Conservation (phyloP, 169 alveolate species). For the Cystoisospora suis region DNA sequence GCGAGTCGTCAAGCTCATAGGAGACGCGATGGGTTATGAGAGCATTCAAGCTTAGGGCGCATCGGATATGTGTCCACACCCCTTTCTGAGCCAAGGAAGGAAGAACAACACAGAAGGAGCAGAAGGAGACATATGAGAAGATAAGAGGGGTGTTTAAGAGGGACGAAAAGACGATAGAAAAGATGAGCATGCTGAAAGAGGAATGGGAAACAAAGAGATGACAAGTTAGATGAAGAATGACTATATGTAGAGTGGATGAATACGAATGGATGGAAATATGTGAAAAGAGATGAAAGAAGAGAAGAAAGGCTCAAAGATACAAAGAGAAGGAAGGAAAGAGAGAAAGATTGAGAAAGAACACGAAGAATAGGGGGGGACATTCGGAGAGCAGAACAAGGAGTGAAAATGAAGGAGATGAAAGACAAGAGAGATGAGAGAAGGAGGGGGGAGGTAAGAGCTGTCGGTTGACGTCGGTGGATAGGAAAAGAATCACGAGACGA, state of each 20-base stretch:
- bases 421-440: background rate
- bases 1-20: conserved; percentile 14
- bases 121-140: background rate
- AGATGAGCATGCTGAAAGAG: too few relatives aligned
- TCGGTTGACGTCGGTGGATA: background rate
- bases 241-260: too few relatives aligned
- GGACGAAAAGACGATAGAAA: background rate
- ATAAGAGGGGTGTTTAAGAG: background rate
- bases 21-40: background rate
- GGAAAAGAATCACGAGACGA: background rate
- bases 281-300: background rate
- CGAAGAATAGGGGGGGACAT: too few relatives aligned
- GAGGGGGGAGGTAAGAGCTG: background rate
- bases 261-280: too few relatives aligned
- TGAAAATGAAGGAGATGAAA: background rate
- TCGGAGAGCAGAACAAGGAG: too few relatives aligned
- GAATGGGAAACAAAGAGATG: background rate
- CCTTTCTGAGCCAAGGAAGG: background rate
- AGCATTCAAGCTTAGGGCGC: conserved; percentile 37
- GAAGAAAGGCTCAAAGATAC: background rate
- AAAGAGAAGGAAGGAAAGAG: background rate
- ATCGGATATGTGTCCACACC: conserved; percentile 44
- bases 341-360: too few relatives aligned
- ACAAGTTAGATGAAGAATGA: background rate
- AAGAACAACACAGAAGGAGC: background rate